Conservation (phyloP, 345 rosid genomes). For the Rhodamnia argentea region DNA sequence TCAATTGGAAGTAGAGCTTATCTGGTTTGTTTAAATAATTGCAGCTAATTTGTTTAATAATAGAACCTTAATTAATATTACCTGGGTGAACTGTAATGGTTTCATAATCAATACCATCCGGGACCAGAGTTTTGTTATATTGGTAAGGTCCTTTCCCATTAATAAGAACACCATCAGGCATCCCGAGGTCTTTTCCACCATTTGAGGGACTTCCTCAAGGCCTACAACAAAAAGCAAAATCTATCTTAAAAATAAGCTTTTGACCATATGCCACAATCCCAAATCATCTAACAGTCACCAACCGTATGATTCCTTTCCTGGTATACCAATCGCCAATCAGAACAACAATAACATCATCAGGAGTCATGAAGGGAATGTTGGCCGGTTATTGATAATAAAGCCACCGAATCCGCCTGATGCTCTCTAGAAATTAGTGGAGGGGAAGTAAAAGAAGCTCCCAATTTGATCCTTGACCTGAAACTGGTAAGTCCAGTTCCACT, state of each 20-base stretch:
- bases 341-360: constrained; percentile 70
- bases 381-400: constrained; percentile 68
- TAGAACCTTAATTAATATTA: constrained; percentile 7
- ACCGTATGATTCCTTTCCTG: constrained; percentile 86
- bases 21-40: background rate
- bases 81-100: constrained; percentile 86
- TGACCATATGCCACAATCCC: background rate
- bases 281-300: constrained; percentile 14
- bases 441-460: constrained; percentile 99
- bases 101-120: constrained; percentile 63
- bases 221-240: constrained; percentile 28
- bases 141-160: constrained; percentile 97
- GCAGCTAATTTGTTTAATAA: background rate
- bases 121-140: constrained; percentile 78
- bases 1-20: background rate
- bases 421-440: constrained; percentile 89
- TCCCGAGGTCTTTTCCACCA: constrained; percentile 85
- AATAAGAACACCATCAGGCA: constrained; percentile 94
- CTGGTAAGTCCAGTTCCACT: constrained; percentile 99
- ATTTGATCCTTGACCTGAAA: constrained; percentile 98
- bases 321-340: constrained; percentile 94
- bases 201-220: constrained; percentile 86
- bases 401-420: constrained; percentile 94
- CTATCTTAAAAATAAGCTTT: background rate
- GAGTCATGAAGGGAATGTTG: constrained; percentile 69